Conservation (phyloP, 345 rosid genomes). For the Melaleuca quinquenervia region DNA sequence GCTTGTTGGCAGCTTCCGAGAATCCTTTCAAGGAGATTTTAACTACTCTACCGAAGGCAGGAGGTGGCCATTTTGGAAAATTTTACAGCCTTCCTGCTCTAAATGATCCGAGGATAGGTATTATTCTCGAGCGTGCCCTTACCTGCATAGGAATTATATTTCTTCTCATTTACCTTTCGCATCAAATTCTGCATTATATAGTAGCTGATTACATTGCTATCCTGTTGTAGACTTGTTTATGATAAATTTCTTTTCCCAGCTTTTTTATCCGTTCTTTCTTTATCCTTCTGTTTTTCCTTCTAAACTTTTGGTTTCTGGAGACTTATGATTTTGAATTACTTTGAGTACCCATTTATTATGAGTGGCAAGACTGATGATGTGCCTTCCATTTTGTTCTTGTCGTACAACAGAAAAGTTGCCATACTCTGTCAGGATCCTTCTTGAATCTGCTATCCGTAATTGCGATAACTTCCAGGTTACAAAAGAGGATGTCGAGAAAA, state of each 20-base stretch:
- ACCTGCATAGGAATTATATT: not conserved
- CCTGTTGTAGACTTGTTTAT: not conserved
- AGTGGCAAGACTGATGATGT: not conserved
- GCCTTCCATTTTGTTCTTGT: conserved; percentile 1
- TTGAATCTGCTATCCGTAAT: conserved; percentile 92
- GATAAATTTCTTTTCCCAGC: not conserved
- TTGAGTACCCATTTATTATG: not conserved
- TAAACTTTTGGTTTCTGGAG: not conserved
- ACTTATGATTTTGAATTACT: not conserved
- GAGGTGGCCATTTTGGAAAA: conserved; percentile 93
- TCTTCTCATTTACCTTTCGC: not conserved
- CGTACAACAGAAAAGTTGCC: conserved; percentile 63
- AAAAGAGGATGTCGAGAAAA: conserved; percentile 89
- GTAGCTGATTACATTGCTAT: not conserved
- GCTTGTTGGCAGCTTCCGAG: conserved; percentile 57
- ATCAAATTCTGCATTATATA: not conserved
- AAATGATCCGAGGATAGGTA: conserved; percentile 96
- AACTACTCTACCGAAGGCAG: conserved; percentile 86
- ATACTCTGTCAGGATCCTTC: conserved; percentile 84
- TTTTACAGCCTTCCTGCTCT: conserved; percentile 88
- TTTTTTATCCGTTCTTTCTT: not conserved
- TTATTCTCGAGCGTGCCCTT: not conserved
- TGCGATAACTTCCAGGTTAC: conserved; percentile 97
- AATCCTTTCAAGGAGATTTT: conserved; percentile 72
- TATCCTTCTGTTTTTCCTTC: not conserved